Conservation (phyloP, 2,329 filamentous ascomycete species). For the Nothomitra cinnamomea region DNA sequence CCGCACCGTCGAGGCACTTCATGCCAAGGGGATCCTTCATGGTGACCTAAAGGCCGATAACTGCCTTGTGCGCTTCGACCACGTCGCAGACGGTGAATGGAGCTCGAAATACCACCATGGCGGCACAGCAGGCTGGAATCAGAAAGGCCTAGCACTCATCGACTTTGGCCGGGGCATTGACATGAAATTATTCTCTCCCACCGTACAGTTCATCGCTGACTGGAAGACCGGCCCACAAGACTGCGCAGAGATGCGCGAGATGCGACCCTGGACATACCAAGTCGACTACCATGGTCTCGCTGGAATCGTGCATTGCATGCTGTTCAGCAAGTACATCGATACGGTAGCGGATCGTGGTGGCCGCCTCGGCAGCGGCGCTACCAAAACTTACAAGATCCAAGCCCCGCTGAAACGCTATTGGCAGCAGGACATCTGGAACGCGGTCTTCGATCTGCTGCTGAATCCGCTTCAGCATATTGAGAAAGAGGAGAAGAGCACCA, state of each 20-base stretch:
- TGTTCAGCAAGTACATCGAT: conserved; percentile 93
- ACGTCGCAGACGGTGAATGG: conserved; percentile 27
- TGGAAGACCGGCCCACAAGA: conserved; percentile 82
- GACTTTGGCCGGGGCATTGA: conserved; percentile 93
- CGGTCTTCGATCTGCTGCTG: conserved; percentile 68
- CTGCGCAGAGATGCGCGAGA: conserved; percentile 89
- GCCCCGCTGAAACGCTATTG: conserved; percentile 88
- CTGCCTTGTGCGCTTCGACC: conserved; percentile 70
- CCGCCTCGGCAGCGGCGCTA: conserved; percentile 36
- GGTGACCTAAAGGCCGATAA: conserved; percentile 95
- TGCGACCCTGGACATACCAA: conserved; percentile 91
- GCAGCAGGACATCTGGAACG: conserved; percentile 81
- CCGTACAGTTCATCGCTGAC: conserved; percentile 82
- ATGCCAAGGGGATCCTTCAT: conserved; percentile 64
- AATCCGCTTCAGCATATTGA: conserved; percentile 59
- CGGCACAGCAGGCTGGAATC: conserved; percentile 61
- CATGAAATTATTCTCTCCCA: conserved; percentile 63
- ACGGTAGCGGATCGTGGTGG: conserved; percentile 33
- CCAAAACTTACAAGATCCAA: conserved; percentile 59
- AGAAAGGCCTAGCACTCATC: conserved; percentile 70
- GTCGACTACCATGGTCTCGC: conserved; percentile 92
- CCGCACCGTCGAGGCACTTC: conserved; percentile 74
- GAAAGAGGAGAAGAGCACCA: conserved; percentile 43
- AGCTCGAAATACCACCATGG: conserved; percentile 50
- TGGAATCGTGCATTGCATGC: conserved; percentile 68